Conservation (phyloP, 2,329 filamentous ascomycete species). For the Claviceps sp. region DNA sequence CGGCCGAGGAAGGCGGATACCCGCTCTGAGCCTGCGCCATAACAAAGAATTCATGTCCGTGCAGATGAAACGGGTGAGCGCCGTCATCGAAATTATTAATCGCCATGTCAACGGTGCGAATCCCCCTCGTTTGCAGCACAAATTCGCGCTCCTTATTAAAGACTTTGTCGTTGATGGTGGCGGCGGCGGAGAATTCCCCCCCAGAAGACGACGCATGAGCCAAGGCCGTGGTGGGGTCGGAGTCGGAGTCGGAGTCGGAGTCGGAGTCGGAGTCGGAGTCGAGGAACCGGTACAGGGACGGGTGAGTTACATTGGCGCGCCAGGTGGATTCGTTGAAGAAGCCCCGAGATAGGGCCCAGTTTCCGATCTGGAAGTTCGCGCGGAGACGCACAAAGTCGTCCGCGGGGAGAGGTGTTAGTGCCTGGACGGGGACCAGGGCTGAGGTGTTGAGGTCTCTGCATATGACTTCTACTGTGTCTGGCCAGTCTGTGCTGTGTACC, state of each 20-base stretch:
- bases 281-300: slow-evolving; percentile 23
- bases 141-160: slow-evolving; percentile 22
- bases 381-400: slow-evolving; percentile 31
- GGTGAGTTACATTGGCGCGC: slow-evolving; percentile 23
- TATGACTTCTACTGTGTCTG: slow-evolving; percentile 30
- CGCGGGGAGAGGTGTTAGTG: slow-evolving; percentile 22
- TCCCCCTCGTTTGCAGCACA: slow-evolving; percentile 35
- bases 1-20: slow-evolving; percentile 18
- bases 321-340: slow-evolving; percentile 41
- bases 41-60: slow-evolving; percentile 45
- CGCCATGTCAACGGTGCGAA: slow-evolving; percentile 40
- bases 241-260: too few relatives aligned
- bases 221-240: not conserved
- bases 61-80: slow-evolving; percentile 36
- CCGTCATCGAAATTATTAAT: slow-evolving; percentile 47
- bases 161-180: slow-evolving; percentile 15
- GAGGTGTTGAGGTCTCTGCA: slow-evolving; percentile 41
- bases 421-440: slow-evolving; percentile 25
- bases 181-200: slow-evolving; percentile 2
- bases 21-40: slow-evolving; percentile 18
- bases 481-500: slow-evolving; percentile 34
- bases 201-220: too few relatives aligned
- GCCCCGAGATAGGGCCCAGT: slow-evolving; percentile 37
- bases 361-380: slow-evolving; percentile 41
- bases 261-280: slow-evolving; percentile 7